These are phyloP conservation scores for Aaosphaeria arxii DNA, from an alignment of 2,329 filamentous ascomycete genomes.

Conservation along the genomic window DNA sequence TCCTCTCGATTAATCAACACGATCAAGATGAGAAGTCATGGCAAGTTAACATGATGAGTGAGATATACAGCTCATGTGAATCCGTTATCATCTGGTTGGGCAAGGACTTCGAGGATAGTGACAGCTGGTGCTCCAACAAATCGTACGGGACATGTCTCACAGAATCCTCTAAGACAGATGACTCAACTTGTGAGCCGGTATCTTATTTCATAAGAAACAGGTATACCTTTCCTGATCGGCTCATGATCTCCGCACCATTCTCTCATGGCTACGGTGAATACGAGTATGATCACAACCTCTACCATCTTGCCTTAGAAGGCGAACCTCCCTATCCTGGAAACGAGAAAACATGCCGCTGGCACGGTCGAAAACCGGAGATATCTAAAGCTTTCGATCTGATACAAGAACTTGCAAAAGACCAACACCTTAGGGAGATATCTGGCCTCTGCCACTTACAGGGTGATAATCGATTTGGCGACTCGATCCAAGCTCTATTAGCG, in stretches of 20 bases:
- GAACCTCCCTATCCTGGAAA: too few relatives aligned
- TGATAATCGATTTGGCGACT: neutral
- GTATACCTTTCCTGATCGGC: neutral
- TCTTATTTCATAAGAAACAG: neutral
- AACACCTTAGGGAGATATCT: too few relatives aligned
- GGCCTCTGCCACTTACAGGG: neutral
- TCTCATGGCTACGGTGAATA: neutral
- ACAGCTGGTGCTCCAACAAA: neutral
- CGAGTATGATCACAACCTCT: too few relatives aligned
- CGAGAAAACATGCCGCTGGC: too few relatives aligned
- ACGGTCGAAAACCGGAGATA: too few relatives aligned
- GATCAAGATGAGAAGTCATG: neutral
- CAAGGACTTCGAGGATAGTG: neutral
- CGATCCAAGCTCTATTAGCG: neutral
- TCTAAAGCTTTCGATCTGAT: too few relatives aligned
- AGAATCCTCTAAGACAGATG: neutral
- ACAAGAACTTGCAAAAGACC: too few relatives aligned
- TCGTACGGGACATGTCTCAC: neutral
- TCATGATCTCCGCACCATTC: neutral
- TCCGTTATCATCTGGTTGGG: neutral
- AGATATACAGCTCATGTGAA: neutral
- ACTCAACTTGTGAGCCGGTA: neutral
- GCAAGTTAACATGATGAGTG: conserved; percentile 2
- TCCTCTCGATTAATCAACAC: conserved; percentile 1
- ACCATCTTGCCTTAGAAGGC: too few relatives aligned